Conservation (phyloP, 495 filamentous ascomycete species). For the Sphaerosporella brunnea region DNA sequence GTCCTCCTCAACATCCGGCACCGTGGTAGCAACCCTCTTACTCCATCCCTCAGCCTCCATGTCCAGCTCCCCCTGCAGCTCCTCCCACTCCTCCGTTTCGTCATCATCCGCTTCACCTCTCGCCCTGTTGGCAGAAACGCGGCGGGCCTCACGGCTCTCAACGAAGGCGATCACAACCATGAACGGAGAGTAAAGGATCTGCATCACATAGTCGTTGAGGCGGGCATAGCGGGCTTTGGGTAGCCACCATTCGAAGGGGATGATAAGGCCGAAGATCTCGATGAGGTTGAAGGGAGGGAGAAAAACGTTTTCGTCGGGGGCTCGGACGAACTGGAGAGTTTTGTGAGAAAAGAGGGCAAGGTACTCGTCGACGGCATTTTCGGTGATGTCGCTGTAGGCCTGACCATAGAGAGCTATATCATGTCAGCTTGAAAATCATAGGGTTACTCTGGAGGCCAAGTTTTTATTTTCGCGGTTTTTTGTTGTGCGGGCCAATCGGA, state of each 20-base stretch:
- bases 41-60: conserved; percentile 68
- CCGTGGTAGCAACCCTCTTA: conserved; percentile 51
- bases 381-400: conserved; percentile 89
- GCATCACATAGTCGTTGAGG: conserved; percentile 79
- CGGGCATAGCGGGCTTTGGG: conserved; percentile 45
- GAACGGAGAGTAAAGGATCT: conserved; percentile 64
- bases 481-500: too few relatives aligned
- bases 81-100: conserved; percentile 79
- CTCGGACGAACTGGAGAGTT: conserved; percentile 88
- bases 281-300: conserved; percentile 90
- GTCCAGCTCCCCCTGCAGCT: conserved; percentile 51
- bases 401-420: conserved; percentile 70
- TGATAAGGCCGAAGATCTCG: conserved; percentile 59
- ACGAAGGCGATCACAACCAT: conserved; percentile 60
- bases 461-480: too few relatives aligned
- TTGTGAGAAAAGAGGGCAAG: conserved; percentile 80
- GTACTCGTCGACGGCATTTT: conserved; percentile 86
- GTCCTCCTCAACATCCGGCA: conserved; percentile 62
- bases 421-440: too few relatives aligned
- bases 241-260: conserved; percentile 96
- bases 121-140: conserved; percentile 51
- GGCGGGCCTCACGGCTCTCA: conserved; percentile 50
- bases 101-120: conserved; percentile 84
- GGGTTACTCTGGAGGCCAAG: too few relatives aligned
- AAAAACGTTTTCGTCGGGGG: conserved; percentile 94